Conservation (phyloP, 768 basidiomycete species). For the Thelephora ganbajun region DNA sequence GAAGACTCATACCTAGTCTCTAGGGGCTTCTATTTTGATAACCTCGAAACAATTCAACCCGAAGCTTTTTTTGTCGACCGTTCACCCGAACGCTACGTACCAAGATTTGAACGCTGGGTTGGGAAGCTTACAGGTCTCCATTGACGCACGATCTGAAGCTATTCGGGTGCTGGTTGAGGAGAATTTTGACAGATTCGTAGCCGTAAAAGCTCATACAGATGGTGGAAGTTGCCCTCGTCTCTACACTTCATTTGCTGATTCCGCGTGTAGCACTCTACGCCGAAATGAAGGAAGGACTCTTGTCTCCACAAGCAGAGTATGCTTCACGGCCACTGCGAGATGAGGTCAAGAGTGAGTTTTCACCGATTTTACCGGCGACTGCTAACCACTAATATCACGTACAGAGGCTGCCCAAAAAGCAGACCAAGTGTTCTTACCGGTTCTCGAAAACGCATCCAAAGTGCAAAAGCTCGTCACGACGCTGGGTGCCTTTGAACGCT, state of each 20-base stretch:
- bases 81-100: slow-evolving; percentile 92
- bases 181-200: slow-evolving; percentile 95
- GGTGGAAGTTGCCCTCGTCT: slow-evolving; percentile 27
- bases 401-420: slow-evolving; percentile 86
- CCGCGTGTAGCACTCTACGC: slow-evolving; percentile 55
- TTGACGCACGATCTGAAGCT: slow-evolving; percentile 90
- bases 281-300: slow-evolving; percentile 85
- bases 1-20: slow-evolving; percentile 5
- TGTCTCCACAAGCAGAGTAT: slow-evolving; percentile 66
- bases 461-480: slow-evolving; percentile 88
- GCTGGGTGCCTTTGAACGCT: slow-evolving; percentile 88
- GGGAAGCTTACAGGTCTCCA: slow-evolving; percentile 53
- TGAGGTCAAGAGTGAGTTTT: slow-evolving; percentile 63
- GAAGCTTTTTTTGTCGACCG: slow-evolving; percentile 78
- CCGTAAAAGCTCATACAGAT: slow-evolving; percentile 94
- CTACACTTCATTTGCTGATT: background rate
- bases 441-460: slow-evolving; percentile 90
- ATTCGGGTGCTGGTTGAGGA: slow-evolving; percentile 91
- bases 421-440: slow-evolving; percentile 90
- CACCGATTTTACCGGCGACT: slow-evolving; percentile 1
- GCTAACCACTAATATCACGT: background rate
- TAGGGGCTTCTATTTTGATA: slow-evolving; percentile 73
- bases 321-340: slow-evolving; percentile 73
- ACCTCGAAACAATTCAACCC: slow-evolving; percentile 94
- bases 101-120: slow-evolving; percentile 80